These are phyloP conservation scores for Gossypium stocksii DNA, from an alignment of 345 rosid genomes.

Conservation along the genomic window DNA sequence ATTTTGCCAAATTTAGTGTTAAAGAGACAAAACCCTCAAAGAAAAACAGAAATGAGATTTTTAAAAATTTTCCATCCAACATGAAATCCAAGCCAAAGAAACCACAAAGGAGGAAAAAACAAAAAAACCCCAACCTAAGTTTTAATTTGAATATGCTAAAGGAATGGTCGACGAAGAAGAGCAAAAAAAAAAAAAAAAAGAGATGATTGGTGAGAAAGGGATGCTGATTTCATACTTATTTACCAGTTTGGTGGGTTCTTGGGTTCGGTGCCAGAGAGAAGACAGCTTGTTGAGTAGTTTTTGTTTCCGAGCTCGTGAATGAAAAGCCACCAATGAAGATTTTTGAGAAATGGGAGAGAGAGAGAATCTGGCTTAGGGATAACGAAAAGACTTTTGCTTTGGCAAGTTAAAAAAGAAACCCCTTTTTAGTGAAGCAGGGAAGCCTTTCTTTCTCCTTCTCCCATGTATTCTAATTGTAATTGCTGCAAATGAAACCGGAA, in stretches of 20 bases:
- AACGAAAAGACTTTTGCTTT: not conserved
- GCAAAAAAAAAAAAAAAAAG: too few species aligned
- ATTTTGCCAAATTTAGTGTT: slow-evolving; percentile 12
- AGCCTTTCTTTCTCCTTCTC: not conserved
- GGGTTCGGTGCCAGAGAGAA: slow-evolving; percentile 1
- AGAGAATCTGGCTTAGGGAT: not conserved
- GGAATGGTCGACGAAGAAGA: not conserved
- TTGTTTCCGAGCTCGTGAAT: too few species aligned
- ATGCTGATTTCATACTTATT: not conserved
- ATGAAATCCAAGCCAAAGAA: not conserved
- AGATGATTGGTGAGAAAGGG: not conserved
- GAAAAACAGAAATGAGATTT: not conserved
- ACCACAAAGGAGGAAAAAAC: not conserved
- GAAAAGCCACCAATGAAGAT: not conserved
- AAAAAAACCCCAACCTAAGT: not conserved
- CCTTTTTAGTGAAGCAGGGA: not conserved
- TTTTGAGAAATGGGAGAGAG: not conserved
- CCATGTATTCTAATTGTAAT: not conserved
- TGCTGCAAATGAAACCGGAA: not conserved
- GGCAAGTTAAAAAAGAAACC: not conserved
- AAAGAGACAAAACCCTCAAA: not conserved
- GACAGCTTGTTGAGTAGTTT: not conserved
- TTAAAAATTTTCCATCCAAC: not conserved
- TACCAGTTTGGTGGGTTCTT: not conserved
- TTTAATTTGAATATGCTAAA: not conserved